Evolutionary conservation across 148 eudicot species (phyloP).

Genomic region (Pouteria glomerata): DNA sequence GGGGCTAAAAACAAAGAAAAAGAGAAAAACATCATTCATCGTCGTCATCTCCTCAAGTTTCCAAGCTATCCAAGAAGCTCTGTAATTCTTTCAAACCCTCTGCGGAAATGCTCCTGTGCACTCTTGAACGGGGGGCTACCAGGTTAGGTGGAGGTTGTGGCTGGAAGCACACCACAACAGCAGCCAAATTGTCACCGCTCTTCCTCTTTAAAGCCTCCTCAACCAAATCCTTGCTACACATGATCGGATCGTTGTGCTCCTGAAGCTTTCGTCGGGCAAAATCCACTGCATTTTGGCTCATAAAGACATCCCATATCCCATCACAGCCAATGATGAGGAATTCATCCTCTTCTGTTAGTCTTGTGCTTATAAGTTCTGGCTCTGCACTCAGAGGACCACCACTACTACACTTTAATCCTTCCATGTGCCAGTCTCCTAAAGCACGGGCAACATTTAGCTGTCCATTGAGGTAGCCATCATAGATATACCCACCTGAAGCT

Average conservation of each 20-base stretch:
- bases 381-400: conserved; percentile 77
- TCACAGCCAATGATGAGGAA: conserved; percentile 88
- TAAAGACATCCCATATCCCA: conserved; percentile 89
- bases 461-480: conserved; percentile 91
- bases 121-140: conserved; percentile 54
- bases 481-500: conserved; percentile 74
- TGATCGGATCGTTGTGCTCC: conserved; percentile 75
- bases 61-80: conserved; percentile 65
- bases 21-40: conserved; percentile 14
- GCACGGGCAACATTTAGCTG: conserved; percentile 88
- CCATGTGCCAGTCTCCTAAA: conserved; percentile 91
- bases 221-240: conserved; percentile 75
- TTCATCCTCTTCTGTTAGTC: conserved; percentile 76
- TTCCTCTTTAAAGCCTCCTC: conserved; percentile 81
- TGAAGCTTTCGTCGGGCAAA: conserved; percentile 84
- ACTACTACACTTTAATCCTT: conserved; percentile 47
- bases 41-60: conserved; percentile 41
- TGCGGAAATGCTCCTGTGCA: conserved; percentile 80
- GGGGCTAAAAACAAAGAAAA: neutral
- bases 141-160: conserved; percentile 63
- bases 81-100: conserved; percentile 88
- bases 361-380: conserved; percentile 70
- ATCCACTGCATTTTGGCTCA: conserved; percentile 90
- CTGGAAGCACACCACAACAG: conserved; percentile 79
- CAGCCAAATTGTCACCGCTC: conserved; percentile 77